Percentiles rank a stretch among this genome's conserved stretches.
Conservation (phyloP, 2,329 filamentous ascomycete species). For the Cladophialophora psammophila region DNA sequence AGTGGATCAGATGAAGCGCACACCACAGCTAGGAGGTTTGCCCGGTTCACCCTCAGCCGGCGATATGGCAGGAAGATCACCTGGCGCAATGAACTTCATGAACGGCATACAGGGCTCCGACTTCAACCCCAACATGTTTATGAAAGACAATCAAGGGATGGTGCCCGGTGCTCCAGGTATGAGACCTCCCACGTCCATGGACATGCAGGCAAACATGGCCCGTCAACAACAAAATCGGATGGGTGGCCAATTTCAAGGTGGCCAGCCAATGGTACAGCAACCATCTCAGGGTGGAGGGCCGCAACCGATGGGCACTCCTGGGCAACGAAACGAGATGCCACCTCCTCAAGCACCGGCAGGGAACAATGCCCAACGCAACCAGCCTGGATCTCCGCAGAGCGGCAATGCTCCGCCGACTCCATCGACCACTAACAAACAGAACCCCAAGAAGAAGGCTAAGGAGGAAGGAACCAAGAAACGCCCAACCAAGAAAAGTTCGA, state of each 20-base stretch:
- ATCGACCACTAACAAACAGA: slow-evolving; percentile 64
- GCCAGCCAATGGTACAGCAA: slow-evolving; percentile 59
- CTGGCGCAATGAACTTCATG: slow-evolving; percentile 62
- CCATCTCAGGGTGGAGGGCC: slow-evolving; percentile 49
- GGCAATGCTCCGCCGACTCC: slow-evolving; percentile 66
- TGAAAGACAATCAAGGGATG: slow-evolving; percentile 54
- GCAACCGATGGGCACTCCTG: slow-evolving; percentile 62
- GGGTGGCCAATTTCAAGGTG: slow-evolving; percentile 46
- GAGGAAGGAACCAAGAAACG: slow-evolving; percentile 58
- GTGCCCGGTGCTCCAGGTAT: slow-evolving; percentile 61
- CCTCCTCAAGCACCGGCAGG: slow-evolving; percentile 57
- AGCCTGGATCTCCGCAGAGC: slow-evolving; percentile 54
- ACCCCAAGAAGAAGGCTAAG: slow-evolving; percentile 67
- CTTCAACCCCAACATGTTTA: slow-evolving; percentile 50
- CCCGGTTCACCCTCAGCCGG: slow-evolving; percentile 65
- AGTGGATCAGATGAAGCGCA: slow-evolving; percentile 68
- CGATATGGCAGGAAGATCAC: slow-evolving; percentile 68
- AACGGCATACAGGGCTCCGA: slow-evolving; percentile 56
- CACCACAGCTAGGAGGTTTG: slow-evolving; percentile 66
- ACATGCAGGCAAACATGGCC: slow-evolving; percentile 52
- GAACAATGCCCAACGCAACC: slow-evolving; percentile 50
- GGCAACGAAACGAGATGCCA: slow-evolving; percentile 63
- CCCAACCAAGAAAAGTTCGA: slow-evolving; percentile 53
- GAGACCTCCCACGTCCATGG: slow-evolving; percentile 63
- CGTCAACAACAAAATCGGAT: slow-evolving; percentile 49